Conservation (phyloP, 495 filamentous ascomycete species). For the Talaromyces nanjingensis region DNA sequence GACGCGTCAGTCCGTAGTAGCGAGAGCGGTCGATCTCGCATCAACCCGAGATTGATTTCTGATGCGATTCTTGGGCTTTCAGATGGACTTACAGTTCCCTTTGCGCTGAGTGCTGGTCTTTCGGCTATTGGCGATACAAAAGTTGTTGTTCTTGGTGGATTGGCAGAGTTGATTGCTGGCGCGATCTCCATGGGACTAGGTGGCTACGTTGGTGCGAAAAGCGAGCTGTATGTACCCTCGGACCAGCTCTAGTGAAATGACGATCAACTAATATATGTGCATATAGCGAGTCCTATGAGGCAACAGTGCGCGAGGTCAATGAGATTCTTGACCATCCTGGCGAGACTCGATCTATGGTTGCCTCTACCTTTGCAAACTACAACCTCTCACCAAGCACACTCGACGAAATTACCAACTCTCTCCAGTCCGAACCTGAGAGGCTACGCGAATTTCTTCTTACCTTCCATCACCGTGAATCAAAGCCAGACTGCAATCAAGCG, state of each 20-base stretch:
- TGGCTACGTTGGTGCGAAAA: constrained; percentile 49
- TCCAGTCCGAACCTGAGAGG: constrained; percentile 36
- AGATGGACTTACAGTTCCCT: constrained; percentile 60
- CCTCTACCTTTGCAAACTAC: constrained; percentile 45
- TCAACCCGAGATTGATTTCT: constrained; percentile 47
- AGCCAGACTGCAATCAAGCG: constrained; percentile 43
- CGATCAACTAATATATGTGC: not conserved
- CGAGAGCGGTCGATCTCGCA: constrained; percentile 28
- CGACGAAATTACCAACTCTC: constrained; percentile 34
- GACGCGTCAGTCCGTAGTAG: constrained; percentile 16
- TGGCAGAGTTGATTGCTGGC: constrained; percentile 61
- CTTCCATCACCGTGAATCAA: constrained; percentile 47
- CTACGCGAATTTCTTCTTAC: constrained; percentile 51
- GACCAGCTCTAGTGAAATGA: not conserved
- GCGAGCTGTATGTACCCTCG: constrained; percentile 49
- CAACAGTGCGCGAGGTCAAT: constrained; percentile 38
- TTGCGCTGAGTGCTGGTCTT: constrained; percentile 57
- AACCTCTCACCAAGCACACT: constrained; percentile 36
- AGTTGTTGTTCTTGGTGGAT: constrained; percentile 60
- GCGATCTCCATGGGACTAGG: constrained; percentile 69
- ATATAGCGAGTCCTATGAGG: constrained; percentile 40
- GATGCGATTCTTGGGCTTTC: constrained; percentile 54
- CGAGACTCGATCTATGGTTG: constrained; percentile 35
- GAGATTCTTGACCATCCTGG: constrained; percentile 29
- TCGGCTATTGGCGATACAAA: constrained; percentile 48